These are phyloP conservation scores for Papiliotrema flavescens DNA, from an alignment of 1,284 basidiomycete species.

Conservation along the genomic window DNA sequence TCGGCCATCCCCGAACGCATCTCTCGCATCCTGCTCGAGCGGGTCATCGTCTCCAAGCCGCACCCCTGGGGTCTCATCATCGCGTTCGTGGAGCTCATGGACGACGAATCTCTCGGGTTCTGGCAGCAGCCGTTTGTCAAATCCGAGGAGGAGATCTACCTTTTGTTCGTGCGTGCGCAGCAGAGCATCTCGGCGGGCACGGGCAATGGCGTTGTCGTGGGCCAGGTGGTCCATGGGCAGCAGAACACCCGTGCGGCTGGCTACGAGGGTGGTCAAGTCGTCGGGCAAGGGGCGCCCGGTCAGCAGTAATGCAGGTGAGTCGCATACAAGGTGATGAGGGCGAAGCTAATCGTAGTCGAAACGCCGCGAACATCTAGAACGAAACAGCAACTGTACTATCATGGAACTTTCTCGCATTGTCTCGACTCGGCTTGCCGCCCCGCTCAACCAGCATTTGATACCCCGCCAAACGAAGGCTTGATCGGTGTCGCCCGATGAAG, in stretches of 20 bases:
- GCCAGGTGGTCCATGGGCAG: neutral
- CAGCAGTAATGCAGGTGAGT: no score
- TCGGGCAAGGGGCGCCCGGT: neutral
- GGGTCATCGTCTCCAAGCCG: constrained; percentile 87
- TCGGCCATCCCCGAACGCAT: constrained; percentile 77
- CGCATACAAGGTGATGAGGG: no score
- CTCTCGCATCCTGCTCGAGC: constrained; percentile 85
- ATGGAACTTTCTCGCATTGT: no score
- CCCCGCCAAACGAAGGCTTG: no score
- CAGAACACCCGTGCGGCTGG: neutral
- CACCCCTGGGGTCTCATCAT: constrained; percentile 96
- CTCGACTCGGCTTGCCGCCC: no score
- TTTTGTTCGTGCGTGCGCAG: constrained; percentile 28
- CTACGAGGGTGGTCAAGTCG: neutral
- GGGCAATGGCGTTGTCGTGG: neutral
- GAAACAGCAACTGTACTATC: no score
- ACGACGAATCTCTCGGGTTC: constrained; percentile 47
- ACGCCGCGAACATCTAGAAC: no score
- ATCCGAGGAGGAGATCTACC: constrained; percentile 43
- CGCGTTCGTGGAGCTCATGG: constrained; percentile 75
- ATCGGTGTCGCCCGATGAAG: no score
- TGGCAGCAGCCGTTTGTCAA: constrained; percentile 48
- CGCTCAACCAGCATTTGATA: no score
- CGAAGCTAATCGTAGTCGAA: no score
- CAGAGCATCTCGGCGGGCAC: neutral